Percentiles rank a stretch among this genome's conserved stretches.
Conservation (phyloP, 768 basidiomycete species). For the Clathrus columnatus region DNA sequence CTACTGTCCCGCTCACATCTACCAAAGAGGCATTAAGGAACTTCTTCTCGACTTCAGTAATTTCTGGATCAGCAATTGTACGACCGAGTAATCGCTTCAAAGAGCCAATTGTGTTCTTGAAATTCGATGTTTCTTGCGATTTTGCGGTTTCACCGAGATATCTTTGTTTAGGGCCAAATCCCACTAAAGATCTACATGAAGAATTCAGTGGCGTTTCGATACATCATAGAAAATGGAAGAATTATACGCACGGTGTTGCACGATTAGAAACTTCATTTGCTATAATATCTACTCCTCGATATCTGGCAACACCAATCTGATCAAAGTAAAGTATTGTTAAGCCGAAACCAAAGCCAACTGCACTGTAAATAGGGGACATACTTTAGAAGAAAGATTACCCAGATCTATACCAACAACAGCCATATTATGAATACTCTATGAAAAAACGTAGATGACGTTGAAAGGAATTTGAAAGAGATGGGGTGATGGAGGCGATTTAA, state of each 20-base stretch:
- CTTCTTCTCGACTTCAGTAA: constrained; percentile 79
- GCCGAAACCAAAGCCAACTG: constrained; percentile 7
- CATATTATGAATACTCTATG: constrained; percentile 33
- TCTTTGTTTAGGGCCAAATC: constrained; percentile 87
- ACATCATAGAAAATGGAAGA: neutral
- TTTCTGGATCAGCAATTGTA: constrained; percentile 68
- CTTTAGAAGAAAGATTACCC: constrained; percentile 85
- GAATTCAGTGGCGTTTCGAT: neutral
- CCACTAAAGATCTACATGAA: constrained; percentile 72
- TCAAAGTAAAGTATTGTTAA: constrained; percentile 13
- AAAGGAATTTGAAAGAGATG: constrained; percentile 11
- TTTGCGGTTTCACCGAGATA: constrained; percentile 92
- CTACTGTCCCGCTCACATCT: constrained; percentile 76
- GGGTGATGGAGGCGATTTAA: neutral
- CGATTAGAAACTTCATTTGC: constrained; percentile 97
- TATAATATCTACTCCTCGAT: constrained; percentile 98
- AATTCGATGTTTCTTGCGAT: constrained; percentile 96
- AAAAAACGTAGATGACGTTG: neutral
- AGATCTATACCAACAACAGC: constrained; percentile 95
- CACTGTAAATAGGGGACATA: constrained; percentile 29
- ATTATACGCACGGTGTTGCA: constrained; percentile 75
- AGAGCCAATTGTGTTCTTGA: constrained; percentile 92
- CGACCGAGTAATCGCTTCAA: constrained; percentile 88
- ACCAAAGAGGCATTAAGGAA: constrained; percentile 83
- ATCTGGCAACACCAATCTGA: constrained; percentile 90